Base-by-base conservation (phyloP, 139 green algal genomes). In the Zygnema cylindricum region DNA sequence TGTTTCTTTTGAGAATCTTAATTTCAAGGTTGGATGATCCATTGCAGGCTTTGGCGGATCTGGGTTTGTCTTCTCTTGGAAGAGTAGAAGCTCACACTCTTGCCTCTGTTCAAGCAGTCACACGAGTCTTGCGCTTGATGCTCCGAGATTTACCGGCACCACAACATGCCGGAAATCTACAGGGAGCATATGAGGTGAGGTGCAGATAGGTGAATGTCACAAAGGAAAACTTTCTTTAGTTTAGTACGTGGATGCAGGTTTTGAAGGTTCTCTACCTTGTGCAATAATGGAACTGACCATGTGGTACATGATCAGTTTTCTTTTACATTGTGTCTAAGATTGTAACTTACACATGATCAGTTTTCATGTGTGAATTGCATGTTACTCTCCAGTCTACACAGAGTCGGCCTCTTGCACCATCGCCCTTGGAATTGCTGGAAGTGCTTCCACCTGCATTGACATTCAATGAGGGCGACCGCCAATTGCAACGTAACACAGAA, bases 31-130 rank as follows among this genome's bases (percentile, higher is more conserved):
- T n/a, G 30, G 30, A n/a, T n/a, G n/a, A n/a, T n/a, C n/a, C n/a
- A 25, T 7, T 43, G 38, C 71, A 79, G 83, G 30, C 63, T 36
- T 43, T 89, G 16, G 69, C 71, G 32, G 0, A 84, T 57, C 36
- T 89, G 39, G 84, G 84, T 0, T 77, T 89, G 23, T 89, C 84
- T 0, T 85, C 71, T 30, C 71, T 89, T 39, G 84, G 84, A 0
- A 38, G 57, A 16, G 83, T 77, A 25, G 84, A 89, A 42, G 84
- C 84, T 41, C 84, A 89, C 69, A 84, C 84, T 2, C 39, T 89
- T 35, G 84, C 84, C 35, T 85, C 71, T 22, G 73, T 89, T 39
- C 42, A 43, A 11, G 84, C 84, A 22, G 84, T 89, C 1, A 43
- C 43, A 16, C 38, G 39, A 1, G 57, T 89, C 23, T 23, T 89